Evolutionary conservation across 78 protist genomes (phyloP).

Genomic region (Emiliania huxleyi): DNA sequence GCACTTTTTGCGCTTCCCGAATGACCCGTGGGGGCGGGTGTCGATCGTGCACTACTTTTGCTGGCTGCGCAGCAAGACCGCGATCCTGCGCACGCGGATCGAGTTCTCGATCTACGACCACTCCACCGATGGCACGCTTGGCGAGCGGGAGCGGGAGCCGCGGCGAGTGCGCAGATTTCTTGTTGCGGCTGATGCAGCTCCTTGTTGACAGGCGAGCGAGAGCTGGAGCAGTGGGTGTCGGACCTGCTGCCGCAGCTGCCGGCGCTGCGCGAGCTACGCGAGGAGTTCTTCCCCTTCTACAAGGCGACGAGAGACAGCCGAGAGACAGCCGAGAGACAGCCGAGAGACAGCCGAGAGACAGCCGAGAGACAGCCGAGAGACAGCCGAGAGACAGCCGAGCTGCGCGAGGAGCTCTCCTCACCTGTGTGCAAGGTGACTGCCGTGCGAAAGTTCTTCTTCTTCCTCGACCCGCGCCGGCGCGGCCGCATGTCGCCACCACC

Average conservation of each 20-base stretch:
- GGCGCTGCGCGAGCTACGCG: neutral
- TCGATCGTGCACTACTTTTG: neutral
- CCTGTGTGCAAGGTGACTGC: slow-evolving; percentile 25
- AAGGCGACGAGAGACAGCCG: no score
- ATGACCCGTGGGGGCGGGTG: neutral
- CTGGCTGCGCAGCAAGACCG: neutral
- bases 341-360: no score
- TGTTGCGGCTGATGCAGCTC: no score
- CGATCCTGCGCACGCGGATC: neutral
- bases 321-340: no score
- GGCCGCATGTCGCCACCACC: no score
- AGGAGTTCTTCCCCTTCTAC: neutral
- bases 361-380: no score
- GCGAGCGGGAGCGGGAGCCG: no score
- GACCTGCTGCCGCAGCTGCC: neutral
- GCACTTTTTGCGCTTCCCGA: neutral
- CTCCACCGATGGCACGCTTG: neutral
- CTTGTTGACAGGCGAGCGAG: no score
- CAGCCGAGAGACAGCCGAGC: no score
- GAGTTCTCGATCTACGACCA: neutral
- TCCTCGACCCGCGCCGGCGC: slow-evolving; percentile 44
- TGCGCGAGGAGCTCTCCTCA: no score
- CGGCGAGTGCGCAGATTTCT: no score
- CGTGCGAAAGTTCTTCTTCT: slow-evolving; percentile 41
- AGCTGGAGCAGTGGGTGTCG: neutral